phyloP scores from a whole-genome alignment of 2,329 filamentous ascomycete species.

The Clonostachys sp. region DNA sequence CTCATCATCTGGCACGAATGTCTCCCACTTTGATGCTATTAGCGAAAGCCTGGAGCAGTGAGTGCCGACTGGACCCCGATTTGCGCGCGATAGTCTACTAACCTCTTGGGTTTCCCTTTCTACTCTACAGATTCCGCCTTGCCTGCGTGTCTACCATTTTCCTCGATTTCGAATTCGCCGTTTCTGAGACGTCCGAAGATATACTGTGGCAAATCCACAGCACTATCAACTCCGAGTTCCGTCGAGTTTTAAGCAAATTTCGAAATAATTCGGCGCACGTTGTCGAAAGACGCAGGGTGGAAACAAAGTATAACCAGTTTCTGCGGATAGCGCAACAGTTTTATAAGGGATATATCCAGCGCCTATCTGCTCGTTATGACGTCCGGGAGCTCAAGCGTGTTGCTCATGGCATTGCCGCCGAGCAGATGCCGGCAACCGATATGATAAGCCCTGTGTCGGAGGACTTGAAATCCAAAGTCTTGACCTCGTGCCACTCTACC shows the following conservation, averaged over 20 bases:
- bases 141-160: conserved; percentile 70
- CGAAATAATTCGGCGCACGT: conserved; percentile 40
- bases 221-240: conserved; percentile 73
- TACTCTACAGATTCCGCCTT: conserved; percentile 55
- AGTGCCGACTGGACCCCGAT: neutral
- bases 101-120: neutral
- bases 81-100: neutral
- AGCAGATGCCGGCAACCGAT: conserved; percentile 34
- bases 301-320: conserved; percentile 78
- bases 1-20: conserved; percentile 23
- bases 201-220: conserved; percentile 77
- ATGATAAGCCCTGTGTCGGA: conserved; percentile 37
- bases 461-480: conserved; percentile 52
- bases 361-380: conserved; percentile 59
- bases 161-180: conserved; percentile 64
- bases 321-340: conserved; percentile 85
- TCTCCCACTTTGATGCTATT: conserved; percentile 36
- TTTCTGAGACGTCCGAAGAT: conserved; percentile 59
- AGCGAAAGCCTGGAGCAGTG: conserved; percentile 37
- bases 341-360: conserved; percentile 81
- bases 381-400: conserved; percentile 43
- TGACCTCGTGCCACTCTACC: conserved; percentile 74
- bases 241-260: conserved; percentile 59
- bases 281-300: conserved; percentile 69
- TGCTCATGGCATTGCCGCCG: conserved; percentile 33